Conservation (phyloP, 1,139 yeast genomes). For the Pichia sp. region DNA sequence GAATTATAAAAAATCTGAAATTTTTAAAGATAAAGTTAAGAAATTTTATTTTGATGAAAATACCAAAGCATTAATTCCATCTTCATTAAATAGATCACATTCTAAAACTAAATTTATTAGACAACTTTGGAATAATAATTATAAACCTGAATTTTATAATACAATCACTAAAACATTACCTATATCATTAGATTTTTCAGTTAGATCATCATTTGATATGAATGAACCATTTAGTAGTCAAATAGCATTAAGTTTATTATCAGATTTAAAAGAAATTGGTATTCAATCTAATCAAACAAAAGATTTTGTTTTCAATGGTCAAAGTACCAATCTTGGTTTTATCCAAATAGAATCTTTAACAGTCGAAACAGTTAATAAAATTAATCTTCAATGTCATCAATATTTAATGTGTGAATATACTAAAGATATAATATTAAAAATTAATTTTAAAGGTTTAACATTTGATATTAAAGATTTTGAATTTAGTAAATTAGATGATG, state of each 20-base stretch:
- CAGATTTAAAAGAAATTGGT: constrained; percentile 5
- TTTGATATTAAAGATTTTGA: constrained; percentile 13
- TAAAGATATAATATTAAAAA: background rate
- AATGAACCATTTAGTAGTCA: constrained; percentile 9
- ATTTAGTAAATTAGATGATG: background rate
- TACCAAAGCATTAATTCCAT: constrained; percentile 16
- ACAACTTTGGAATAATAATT: constrained; percentile 20
- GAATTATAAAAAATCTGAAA: background rate
- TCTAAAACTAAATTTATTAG: constrained; percentile 20
- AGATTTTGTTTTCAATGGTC: constrained; percentile 15
- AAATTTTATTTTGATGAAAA: constrained; percentile 16
- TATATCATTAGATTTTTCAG: background rate
- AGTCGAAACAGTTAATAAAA: constrained; percentile 2
- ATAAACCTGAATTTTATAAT: constrained; percentile 14
- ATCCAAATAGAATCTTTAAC: constrained; percentile 13
- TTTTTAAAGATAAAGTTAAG: constrained; percentile 18
- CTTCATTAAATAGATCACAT: constrained; percentile 17
- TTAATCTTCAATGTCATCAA: constrained; percentile 1
- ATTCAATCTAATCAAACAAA: constrained; percentile 5
- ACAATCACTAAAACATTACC: constrained; percentile 12
- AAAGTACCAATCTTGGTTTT: constrained; percentile 13
- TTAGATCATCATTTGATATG: constrained; percentile 4
- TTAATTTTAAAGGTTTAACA: constrained; percentile 6
- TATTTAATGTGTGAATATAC: background rate
- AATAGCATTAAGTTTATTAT: background rate